Percentiles rank a stretch among this genome's conserved stretches.
Conservation (phyloP, 2,329 filamentous ascomycete species). For the Xylariaceae sp. region DNA sequence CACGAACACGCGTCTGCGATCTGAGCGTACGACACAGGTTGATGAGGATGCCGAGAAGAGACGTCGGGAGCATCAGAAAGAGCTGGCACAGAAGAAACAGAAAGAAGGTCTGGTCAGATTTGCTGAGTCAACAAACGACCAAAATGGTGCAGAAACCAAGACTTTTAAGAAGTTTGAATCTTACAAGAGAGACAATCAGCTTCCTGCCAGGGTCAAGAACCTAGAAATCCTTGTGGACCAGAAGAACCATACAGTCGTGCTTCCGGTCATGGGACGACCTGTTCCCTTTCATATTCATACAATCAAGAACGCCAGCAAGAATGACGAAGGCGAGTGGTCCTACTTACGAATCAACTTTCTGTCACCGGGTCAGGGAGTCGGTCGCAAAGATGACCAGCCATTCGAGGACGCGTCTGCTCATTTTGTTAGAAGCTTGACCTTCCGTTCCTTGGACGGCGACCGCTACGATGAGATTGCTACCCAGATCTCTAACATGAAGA, state of each 20-base stretch:
- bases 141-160: slow-evolving; percentile 91
- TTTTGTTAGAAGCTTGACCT: slow-evolving; percentile 92
- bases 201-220: slow-evolving; percentile 78
- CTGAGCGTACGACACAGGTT: slow-evolving; percentile 80
- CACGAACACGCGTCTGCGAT: slow-evolving; percentile 86
- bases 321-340: slow-evolving; percentile 88
- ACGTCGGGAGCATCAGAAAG: slow-evolving; percentile 87
- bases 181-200: slow-evolving; percentile 95
- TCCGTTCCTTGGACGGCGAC: slow-evolving; percentile 84
- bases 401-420: slow-evolving; percentile 96
- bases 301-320: slow-evolving; percentile 98
- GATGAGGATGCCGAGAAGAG: slow-evolving; percentile 87
- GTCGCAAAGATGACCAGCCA: slow-evolving; percentile 93
- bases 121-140: slow-evolving; percentile 75
- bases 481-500: slow-evolving; percentile 95
- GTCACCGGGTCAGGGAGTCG: slow-evolving; percentile 94
- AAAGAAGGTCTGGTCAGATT: slow-evolving; percentile 82
- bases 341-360: slow-evolving; percentile 96
- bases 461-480: slow-evolving; percentile 87
- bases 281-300: slow-evolving; percentile 97
- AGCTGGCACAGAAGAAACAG: slow-evolving; percentile 82
- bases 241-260: slow-evolving; percentile 84
- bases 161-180: slow-evolving; percentile 99
- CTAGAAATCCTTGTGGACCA: slow-evolving; percentile 85
- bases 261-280: slow-evolving; percentile 95